Evolutionary conservation across 306 rosid species (phyloP).

Genomic region (Acacia crassicarpa): DNA sequence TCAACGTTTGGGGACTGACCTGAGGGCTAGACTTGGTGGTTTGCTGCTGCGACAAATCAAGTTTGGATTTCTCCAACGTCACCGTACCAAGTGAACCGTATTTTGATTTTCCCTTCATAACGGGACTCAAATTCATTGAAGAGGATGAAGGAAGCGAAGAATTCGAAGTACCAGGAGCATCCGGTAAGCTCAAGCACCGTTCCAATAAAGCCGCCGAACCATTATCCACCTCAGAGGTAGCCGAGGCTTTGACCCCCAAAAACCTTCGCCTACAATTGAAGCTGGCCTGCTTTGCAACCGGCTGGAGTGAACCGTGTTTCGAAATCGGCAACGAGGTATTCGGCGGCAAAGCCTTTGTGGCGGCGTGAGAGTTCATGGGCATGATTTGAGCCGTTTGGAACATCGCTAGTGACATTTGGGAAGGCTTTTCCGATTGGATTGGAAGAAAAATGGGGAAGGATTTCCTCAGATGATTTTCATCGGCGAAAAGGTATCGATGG

Average conservation of each 20-base stretch:
- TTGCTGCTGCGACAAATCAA: constrained; percentile 74
- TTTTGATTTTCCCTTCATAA: constrained; percentile 63
- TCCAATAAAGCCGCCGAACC: constrained; percentile 46
- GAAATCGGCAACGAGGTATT: constrained; percentile 35
- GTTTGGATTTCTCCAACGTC: constrained; percentile 88
- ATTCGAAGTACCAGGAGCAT: constrained; percentile 26
- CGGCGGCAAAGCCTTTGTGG: constrained; percentile 28
- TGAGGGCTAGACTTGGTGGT: constrained; percentile 68
- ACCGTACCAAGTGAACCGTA: constrained; percentile 75
- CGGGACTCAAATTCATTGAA: constrained; percentile 34
- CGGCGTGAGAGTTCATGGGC: constrained; percentile 56
- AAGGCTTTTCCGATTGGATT: not conserved
- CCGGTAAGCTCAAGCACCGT: constrained; percentile 55
- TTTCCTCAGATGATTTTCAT: constrained; percentile 16
- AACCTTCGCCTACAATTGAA: constrained; percentile 17
- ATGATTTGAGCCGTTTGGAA: constrained; percentile 71
- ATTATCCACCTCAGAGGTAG: constrained; percentile 43
- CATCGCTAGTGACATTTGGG: constrained; percentile 56
- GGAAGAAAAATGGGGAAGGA: not conserved
- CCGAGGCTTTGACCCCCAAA: constrained; percentile 42
- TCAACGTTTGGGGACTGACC: constrained; percentile 44
- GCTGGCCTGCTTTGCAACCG: not conserved
- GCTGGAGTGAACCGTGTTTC: constrained; percentile 25
- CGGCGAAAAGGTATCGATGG: not conserved
- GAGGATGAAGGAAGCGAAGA: constrained; percentile 13